phyloP scores from a whole-genome alignment of 163 green algal genomes.

The Chlamydomonas reinhardtii region DNA sequence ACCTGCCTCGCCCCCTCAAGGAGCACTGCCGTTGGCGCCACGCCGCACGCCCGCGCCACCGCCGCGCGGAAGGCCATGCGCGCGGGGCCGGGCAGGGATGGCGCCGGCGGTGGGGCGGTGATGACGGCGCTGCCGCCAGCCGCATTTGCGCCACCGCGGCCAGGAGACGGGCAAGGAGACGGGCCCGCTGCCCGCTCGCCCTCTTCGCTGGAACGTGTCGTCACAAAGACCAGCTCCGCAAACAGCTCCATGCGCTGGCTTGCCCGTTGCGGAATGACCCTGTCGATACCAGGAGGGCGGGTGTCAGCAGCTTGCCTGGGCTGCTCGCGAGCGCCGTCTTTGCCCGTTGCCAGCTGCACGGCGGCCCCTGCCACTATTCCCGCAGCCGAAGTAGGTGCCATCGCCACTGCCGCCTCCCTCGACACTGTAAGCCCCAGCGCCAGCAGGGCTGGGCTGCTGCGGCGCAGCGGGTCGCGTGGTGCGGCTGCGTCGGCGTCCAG shows the following conservation, averaged over 20 bases:
- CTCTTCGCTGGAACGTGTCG: not conserved
- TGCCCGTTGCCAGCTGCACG: not conserved
- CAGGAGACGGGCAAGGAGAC: too few species aligned
- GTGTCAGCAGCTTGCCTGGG: not conserved
- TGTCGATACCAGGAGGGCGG: too few species aligned
- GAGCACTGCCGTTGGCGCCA: not conserved
- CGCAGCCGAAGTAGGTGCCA: too few species aligned
- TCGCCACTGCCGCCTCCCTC: not conserved
- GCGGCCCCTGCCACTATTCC: too few species aligned
- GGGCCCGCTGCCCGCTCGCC: too few species aligned
- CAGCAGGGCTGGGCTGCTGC: not conserved
- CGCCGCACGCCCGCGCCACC: not conserved
- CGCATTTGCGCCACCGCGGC: too few species aligned
- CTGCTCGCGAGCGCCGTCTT: too few species aligned
- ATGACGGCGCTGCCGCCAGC: too few species aligned
- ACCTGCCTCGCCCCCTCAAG: not conserved
- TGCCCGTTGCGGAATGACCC: too few species aligned
- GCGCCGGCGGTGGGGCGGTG: not conserved
- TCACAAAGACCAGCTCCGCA: too few species aligned
- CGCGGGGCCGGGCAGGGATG: not conserved
- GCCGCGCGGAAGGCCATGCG: conserved; percentile 23
- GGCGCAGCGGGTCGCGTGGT: not conserved
- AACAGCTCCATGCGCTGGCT: not conserved
- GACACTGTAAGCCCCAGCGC: conserved; percentile 9
- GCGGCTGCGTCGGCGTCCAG: conserved; percentile 13